Base-by-base conservation (phyloP, 2,329 filamentous ascomycete species). In the Gnomoniopsis sp. region DNA sequence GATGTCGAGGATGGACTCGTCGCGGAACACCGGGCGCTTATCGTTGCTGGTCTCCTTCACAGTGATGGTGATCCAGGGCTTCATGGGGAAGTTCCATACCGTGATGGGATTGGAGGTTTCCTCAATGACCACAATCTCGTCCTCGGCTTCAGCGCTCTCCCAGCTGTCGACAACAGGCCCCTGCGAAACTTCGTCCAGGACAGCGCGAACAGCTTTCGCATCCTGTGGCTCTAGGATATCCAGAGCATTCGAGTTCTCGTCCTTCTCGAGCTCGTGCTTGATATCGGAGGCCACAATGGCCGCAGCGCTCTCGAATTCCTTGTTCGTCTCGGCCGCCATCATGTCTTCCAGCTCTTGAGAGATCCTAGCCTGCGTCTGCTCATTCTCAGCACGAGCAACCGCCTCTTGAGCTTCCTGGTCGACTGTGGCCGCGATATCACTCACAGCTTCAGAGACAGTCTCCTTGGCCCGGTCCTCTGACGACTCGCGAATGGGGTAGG, bases 21-120 rank as follows among this genome's bases (percentile, higher is more conserved):
- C 86, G 41, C 88, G 87, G 72, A 98, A 88, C 53, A 80, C 75
- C 3, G 88, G 81, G 17, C 84, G 82, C 26, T 80, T 72, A 59
- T 85, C 79, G 15, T 82, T 74, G 60, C 80, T 74, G 61, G 80
- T 74, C 64, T 83, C 77, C 70, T 85, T 79, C 66, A 98, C 84
- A 14, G 85, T 87, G 69, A 99, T 95, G 21, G 93, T 89, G 64
- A 96, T 93, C 81, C 96, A 99, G 3, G 95, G 95, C 73, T 89
- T 91, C 88, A 99, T 91, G 17, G 95, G 95, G 72, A 99, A 96
- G 73, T 96, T 96, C 78, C 90, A 95, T 49, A 98, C 93, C 70
- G 85, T 88, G 64, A 96, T 86, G 26, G 86, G 81, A 49, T 80
- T 77, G 3, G 84, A 74, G 53, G 85, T 82, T 59, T 87, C 86